Evolutionary conservation across 2,329 filamentous ascomycete genomes (phyloP).

Genomic region (Paecilomyces niveus): DNA sequence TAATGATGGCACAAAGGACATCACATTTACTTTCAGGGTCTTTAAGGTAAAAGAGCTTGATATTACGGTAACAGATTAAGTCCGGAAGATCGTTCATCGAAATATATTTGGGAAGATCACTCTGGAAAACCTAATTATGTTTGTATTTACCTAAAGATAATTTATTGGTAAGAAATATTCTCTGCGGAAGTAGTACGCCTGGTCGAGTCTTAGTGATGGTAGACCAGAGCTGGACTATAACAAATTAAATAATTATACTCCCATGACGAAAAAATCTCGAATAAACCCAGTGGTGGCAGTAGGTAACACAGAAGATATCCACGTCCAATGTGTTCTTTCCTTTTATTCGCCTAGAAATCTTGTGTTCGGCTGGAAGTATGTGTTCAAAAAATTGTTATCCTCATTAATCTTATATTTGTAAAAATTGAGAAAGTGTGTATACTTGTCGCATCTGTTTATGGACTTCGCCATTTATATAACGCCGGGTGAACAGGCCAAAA

Average conservation of each 20-base stretch:
- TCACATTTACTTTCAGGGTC: conserved; percentile 14
- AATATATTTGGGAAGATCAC: conserved; percentile 16
- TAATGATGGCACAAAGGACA: conserved; percentile 16
- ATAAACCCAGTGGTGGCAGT: conserved; percentile 18
- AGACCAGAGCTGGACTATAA: conserved; percentile 15
- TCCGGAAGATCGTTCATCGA: conserved; percentile 12
- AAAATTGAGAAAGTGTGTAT: conserved; percentile 3
- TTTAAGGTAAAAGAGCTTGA: conserved; percentile 16
- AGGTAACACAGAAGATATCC: conserved; percentile 7
- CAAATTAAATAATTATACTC: conserved; percentile 16
- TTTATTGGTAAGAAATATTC: background rate
- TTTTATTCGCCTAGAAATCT: conserved; percentile 10
- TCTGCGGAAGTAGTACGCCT: conserved; percentile 15
- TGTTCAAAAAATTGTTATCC: conserved; percentile 14
- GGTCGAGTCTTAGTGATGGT: conserved; percentile 15
- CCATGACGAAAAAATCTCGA: conserved; percentile 14
- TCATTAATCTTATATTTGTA: conserved; percentile 5
- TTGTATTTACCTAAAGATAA: background rate
- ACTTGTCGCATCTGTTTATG: conserved; percentile 1
- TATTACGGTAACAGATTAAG: conserved; percentile 16
- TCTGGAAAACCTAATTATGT: conserved; percentile 10
- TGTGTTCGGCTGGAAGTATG: conserved; percentile 11
- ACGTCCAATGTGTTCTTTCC: no score
- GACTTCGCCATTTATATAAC: no score
- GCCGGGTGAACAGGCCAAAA: no score